These are phyloP conservation scores for Aspergillus calidoustus DNA, from an alignment of 2,329 filamentous ascomycete genomes.

Conservation along the genomic window DNA sequence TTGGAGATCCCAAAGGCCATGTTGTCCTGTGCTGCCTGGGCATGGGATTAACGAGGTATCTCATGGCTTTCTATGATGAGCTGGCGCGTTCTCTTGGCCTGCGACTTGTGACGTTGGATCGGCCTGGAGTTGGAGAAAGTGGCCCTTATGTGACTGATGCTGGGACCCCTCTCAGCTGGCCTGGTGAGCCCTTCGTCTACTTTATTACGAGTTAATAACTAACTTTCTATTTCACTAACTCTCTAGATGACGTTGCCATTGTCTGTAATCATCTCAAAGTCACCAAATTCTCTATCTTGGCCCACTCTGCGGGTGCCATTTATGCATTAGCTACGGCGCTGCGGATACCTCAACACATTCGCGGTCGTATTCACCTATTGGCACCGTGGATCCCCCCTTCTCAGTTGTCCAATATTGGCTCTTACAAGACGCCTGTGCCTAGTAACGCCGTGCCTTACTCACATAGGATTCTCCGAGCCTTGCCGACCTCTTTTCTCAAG, in stretches of 20 bases:
- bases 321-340: conserved; percentile 94
- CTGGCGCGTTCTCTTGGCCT: conserved; percentile 85
- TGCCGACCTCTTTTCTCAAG: conserved; percentile 89
- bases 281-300: conserved; percentile 92
- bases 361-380: conserved; percentile 89
- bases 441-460: conserved; percentile 87
- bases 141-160: conserved; percentile 81
- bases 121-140: conserved; percentile 91
- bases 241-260: conserved; percentile 77
- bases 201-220: not conserved
- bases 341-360: conserved; percentile 93
- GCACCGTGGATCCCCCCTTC: conserved; percentile 93
- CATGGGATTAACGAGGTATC: conserved; percentile 94
- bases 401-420: conserved; percentile 80
- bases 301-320: conserved; percentile 96
- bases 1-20: conserved; percentile 87
- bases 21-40: conserved; percentile 96
- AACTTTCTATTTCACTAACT: conserved; percentile 12
- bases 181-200: conserved; percentile 63
- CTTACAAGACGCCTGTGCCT: conserved; percentile 74
- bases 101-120: conserved; percentile 88
- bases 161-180: conserved; percentile 89
- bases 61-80: conserved; percentile 97
- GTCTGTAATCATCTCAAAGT: conserved; percentile 93
- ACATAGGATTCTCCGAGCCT: conserved; percentile 84